Base-by-base conservation (phyloP, 148 eudicot species). In the Heliamphora exappendiculata region DNA sequence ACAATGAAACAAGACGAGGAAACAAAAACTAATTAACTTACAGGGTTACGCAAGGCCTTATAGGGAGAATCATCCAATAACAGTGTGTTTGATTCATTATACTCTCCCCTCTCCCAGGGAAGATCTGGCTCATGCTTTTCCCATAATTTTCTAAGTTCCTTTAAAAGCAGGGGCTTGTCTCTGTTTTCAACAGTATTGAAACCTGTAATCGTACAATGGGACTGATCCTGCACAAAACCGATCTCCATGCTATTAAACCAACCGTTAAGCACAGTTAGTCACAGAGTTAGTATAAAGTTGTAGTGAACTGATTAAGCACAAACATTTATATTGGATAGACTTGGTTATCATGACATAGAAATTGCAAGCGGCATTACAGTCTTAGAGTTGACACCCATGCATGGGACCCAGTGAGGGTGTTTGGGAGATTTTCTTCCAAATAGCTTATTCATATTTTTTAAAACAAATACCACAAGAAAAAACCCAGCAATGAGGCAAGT, bases 61-160 rank as follows among this genome's bases (percentile, higher is more conserved):
- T 87, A 89, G 4, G 98, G 98, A 77, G 98, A 88, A 88, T 94
- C 98, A 84, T 94, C 98, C 67, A 94, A 49, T 77, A 94, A 76
- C 59, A 94, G 81, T n/a, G 98, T 94, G 78, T 94, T 91, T 63
- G 93, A 81, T 79, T 91, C 92, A 76, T 94, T 79, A 79, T 89
- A 91, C 53, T 63, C 88, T 51, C 91, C 93, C 76, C 67, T 79
- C 60, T 89, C 78, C 97, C 93, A 94, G 24, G 98, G 95, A 76
- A 91, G 89, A 78, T 70, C 67, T 16, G 73, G 79, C 7, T 78
- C 82, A 24, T 69, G 41, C 63, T 86, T 88, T 44, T 87, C 86
- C 97, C 97, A 94, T 67, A 91, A 75, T 54, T 88, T 84, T 69
- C 76, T 82, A 12, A 94, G 88, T 82, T 94, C 94, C 88, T 94